These are phyloP conservation scores for Diaporthe caulivora DNA, from an alignment of 2,329 filamentous ascomycete genomes.

Conservation along the genomic window DNA sequence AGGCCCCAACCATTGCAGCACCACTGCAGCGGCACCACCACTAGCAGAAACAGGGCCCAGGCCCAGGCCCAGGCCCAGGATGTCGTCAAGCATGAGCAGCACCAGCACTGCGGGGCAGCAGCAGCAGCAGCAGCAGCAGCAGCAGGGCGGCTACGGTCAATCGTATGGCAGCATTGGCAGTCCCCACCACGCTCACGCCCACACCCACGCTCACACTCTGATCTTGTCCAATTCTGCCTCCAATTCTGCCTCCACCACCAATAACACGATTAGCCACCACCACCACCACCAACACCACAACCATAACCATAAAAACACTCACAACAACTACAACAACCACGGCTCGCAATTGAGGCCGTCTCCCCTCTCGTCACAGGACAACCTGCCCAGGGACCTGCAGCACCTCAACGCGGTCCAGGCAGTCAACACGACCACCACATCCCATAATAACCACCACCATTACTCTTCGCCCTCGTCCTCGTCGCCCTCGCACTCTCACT, in stretches of 20 bases:
- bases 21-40: no score
- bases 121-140: not conserved
- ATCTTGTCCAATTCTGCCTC: no score
- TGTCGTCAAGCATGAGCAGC: slow-evolving; percentile 36
- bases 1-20: no score
- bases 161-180: no score
- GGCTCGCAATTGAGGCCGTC: slow-evolving; percentile 34
- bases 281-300: slow-evolving; percentile 1
- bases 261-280: not conserved
- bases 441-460: not conserved
- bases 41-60: no score
- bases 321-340: slow-evolving; percentile 8
- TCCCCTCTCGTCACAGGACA: slow-evolving; percentile 39
- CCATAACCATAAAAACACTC: not conserved
- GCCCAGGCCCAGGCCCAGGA: slow-evolving; percentile 14
- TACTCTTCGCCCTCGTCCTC: slow-evolving; percentile 8
- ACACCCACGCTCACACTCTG: not conserved
- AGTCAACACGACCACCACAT: slow-evolving; percentile 15
- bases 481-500: slow-evolving; percentile 14
- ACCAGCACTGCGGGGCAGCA: slow-evolving; percentile 32
- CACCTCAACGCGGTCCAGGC: slow-evolving; percentile 40
- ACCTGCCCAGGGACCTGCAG: slow-evolving; percentile 35
- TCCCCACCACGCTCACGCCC: no score
- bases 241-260: not conserved
- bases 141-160: not conserved